These are phyloP conservation scores for Leccinum griseonigrum DNA, from an alignment of 1,284 basidiomycete genomes.

Conservation along the genomic window DNA sequence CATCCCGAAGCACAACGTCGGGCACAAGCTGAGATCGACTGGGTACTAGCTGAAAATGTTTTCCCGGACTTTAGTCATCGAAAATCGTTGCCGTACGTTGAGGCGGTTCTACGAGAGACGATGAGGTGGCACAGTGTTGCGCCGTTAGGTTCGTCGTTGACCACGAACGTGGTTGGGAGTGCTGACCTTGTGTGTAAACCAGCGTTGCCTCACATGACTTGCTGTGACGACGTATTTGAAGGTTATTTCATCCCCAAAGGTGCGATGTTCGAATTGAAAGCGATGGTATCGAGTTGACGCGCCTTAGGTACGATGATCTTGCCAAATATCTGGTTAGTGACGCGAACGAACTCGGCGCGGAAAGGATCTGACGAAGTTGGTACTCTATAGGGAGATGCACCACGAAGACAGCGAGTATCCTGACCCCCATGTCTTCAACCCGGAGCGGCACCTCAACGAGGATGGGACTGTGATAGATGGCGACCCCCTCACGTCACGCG, in stretches of 20 bases:
- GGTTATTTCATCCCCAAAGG: slow-evolving; percentile 35
- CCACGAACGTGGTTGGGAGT: neutral
- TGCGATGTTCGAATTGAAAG: slow-evolving; percentile 6
- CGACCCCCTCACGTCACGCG: slow-evolving; percentile 27
- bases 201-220: slow-evolving; percentile 32
- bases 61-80: slow-evolving; percentile 30
- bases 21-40: slow-evolving; percentile 33
- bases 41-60: slow-evolving; percentile 15
- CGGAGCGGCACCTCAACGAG: slow-evolving; percentile 25
- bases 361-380: neutral
- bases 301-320: slow-evolving; percentile 28
- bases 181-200: slow-evolving; percentile 8
- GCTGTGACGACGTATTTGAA: slow-evolving; percentile 30
- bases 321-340: slow-evolving; percentile 32
- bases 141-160: slow-evolving; percentile 24
- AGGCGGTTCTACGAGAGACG: slow-evolving; percentile 32
- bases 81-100: slow-evolving; percentile 28
- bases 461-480: slow-evolving; percentile 26
- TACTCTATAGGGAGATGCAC: slow-evolving; percentile 25
- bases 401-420: slow-evolving; percentile 32
- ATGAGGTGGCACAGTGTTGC: slow-evolving; percentile 34
- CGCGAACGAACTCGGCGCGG: neutral
- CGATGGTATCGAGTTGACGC: slow-evolving; percentile 1
- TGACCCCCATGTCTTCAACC: slow-evolving; percentile 25
- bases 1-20: slow-evolving; percentile 30